phyloP scores from a whole-genome alignment of 345 rosid species.

The Arabis alpina region DNA sequence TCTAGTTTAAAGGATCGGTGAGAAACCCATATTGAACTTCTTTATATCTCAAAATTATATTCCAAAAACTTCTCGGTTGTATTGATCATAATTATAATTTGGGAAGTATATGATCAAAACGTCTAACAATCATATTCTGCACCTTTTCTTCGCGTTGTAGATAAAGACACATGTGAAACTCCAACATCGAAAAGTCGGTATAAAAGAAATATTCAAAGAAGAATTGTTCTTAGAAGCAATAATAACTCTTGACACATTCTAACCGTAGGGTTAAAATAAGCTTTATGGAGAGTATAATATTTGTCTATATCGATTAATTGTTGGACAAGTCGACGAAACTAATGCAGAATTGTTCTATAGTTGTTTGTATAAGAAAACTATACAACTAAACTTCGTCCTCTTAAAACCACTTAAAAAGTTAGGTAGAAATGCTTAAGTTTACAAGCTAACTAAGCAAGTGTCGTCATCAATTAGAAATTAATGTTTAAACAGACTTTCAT shows the following conservation, averaged over 20 bases:
- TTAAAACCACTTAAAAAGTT: conserved; percentile 1
- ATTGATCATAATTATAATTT: not conserved
- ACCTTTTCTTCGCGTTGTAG: conserved; percentile 6
- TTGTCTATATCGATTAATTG: conserved; percentile 1
- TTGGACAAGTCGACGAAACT: conserved; percentile 28
- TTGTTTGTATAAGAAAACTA: conserved; percentile 16
- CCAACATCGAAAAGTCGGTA: conserved; percentile 9
- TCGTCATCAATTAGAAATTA: too few species aligned
- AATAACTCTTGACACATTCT: conserved; percentile 12
- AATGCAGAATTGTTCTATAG: conserved; percentile 24
- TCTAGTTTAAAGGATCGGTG: too few species aligned
- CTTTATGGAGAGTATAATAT: not conserved
- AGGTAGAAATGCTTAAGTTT: conserved; percentile 8
- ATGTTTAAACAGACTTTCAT: too few species aligned
- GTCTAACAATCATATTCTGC: not conserved
- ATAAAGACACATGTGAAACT: conserved; percentile 16
- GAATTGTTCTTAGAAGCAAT: not conserved
- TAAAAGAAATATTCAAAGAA: conserved; percentile 20
- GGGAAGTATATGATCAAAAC: not conserved
- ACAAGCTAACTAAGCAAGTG: conserved; percentile 17
- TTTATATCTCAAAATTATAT: not conserved
- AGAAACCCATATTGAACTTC: not conserved
- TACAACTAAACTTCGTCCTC: not conserved
- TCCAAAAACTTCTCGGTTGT: not conserved
- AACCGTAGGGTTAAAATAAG: conserved; percentile 2